A percentile compares a stretch with the other conserved stretches of the same genome.
Conservation (phyloP, 176 grass and related monocot species). For the Poa pratensis region DNA sequence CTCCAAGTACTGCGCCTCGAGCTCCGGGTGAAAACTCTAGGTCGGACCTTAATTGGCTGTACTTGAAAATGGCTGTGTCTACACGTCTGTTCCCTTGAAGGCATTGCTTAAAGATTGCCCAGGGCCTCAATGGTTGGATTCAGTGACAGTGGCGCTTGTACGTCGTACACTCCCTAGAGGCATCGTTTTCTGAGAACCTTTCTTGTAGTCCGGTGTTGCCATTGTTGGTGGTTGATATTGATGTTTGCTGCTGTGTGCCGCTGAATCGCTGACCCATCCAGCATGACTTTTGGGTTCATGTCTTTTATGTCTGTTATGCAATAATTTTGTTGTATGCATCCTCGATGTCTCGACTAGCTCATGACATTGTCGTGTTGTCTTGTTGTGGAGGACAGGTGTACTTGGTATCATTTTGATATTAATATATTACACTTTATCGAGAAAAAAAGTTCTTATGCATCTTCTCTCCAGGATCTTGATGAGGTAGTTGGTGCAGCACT, state of each 20-base stretch:
- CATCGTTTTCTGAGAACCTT: background rate
- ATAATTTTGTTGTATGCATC: background rate
- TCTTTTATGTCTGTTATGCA: background rate
- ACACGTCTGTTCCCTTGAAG: background rate
- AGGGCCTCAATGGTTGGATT: background rate
- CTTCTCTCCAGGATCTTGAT: conserved; percentile 87
- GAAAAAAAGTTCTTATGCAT: conserved; percentile 20
- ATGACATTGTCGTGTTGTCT: background rate
- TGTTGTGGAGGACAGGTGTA: background rate
- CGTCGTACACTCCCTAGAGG: background rate
- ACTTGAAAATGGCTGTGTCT: background rate
- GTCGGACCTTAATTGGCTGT: background rate
- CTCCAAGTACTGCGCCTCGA: background rate
- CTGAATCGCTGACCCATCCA: too few relatives aligned
- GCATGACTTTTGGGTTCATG: background rate
- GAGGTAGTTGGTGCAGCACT: conserved; percentile 87
- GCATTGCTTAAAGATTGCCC: background rate
- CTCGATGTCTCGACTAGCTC: background rate
- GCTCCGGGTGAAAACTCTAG: background rate
- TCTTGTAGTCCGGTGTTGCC: background rate
- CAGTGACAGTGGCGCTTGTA: background rate
- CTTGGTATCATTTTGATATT: background rate
- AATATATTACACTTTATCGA: background rate
- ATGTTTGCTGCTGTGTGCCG: background rate
- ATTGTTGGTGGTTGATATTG: background rate